phyloP scores from a whole-genome alignment of 352 stramenopile genomes.

The Globisporangium nodosum region DNA sequence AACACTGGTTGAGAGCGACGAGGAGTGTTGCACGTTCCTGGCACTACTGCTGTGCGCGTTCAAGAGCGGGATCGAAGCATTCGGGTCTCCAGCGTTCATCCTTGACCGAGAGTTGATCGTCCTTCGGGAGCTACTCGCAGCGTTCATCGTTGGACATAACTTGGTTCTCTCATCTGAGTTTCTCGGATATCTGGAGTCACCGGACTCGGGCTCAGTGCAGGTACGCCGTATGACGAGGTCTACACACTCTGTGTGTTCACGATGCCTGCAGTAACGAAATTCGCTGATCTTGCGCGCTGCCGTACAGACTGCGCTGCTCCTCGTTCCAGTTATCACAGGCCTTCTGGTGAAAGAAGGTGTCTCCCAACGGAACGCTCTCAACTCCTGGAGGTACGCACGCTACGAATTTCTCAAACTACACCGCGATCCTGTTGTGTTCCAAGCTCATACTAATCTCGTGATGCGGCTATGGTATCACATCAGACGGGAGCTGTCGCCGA shows the following conservation, averaged over 20 bases:
- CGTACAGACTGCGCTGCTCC: constrained; percentile 1
- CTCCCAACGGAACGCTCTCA: background rate
- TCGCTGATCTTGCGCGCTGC: background rate
- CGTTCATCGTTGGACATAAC: constrained; percentile 22
- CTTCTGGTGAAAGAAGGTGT: background rate
- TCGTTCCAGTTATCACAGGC: background rate
- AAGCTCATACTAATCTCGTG: background rate
- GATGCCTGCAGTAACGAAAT: background rate
- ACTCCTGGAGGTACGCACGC: constrained; percentile 6
- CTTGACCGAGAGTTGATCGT: background rate
- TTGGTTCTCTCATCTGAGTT: background rate
- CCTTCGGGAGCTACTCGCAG: constrained; percentile 26
- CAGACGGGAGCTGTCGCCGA: constrained; percentile 24
- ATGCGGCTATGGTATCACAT: background rate
- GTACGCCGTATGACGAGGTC: background rate
- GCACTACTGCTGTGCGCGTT: constrained; percentile 7
- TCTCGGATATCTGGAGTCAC: background rate
- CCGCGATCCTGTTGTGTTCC: background rate
- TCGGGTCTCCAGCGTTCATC: background rate
- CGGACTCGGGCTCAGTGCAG: background rate
- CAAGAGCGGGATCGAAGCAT: background rate
- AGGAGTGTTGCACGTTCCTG: background rate
- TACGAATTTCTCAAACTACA: background rate
- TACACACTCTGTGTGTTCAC: background rate
- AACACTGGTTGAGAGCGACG: background rate